Percentiles rank a stretch among this genome's conserved stretches.
phyloP scores from a whole-genome alignment of 2,329 filamentous ascomycete genomes.

The Colletotrichum simmondsii region DNA sequence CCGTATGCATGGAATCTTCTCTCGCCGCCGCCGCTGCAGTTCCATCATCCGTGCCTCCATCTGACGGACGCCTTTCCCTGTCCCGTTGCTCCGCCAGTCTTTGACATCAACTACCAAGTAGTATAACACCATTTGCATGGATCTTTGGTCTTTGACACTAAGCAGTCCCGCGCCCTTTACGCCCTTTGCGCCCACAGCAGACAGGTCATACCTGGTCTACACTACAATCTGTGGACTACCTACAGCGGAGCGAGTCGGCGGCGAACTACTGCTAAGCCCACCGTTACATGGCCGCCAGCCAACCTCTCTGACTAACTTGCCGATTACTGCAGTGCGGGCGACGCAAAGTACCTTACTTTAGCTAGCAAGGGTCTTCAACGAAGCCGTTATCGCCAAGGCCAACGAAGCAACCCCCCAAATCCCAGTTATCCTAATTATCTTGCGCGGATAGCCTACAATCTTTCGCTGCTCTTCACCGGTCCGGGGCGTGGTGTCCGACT shows the following conservation, averaged over 20 bases:
- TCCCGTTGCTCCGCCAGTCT: slow-evolving; percentile 4
- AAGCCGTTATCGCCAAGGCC: slow-evolving; percentile 18
- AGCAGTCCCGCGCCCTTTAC: not conserved
- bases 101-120: not conserved
- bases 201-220: not conserved
- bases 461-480: not conserved
- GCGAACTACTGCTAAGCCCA: not conserved
- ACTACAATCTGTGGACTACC: not conserved
- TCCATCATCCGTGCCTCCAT: not conserved
- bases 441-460: not conserved
- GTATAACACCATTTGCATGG: not conserved
- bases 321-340: not conserved
- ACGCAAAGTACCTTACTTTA: not conserved
- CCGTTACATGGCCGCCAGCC: not conserved
- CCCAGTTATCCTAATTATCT: not conserved
- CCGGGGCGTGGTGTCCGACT: not conserved
- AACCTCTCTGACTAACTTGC: not conserved
- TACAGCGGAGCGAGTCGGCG: not conserved
- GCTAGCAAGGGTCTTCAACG: slow-evolving; percentile 11
- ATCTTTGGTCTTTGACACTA: not conserved
- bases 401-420: not conserved
- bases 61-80: slow-evolving; percentile 5
- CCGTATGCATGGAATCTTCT: not conserved
- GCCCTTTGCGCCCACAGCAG: slow-evolving; percentile 5
- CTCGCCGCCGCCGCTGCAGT: not conserved